A percentile compares a stretch with the other conserved stretches of the same genome.
These are phyloP conservation scores for Nakazawaea ernobii DNA, from an alignment of 805 yeast genomes.

Conservation along the genomic window DNA sequence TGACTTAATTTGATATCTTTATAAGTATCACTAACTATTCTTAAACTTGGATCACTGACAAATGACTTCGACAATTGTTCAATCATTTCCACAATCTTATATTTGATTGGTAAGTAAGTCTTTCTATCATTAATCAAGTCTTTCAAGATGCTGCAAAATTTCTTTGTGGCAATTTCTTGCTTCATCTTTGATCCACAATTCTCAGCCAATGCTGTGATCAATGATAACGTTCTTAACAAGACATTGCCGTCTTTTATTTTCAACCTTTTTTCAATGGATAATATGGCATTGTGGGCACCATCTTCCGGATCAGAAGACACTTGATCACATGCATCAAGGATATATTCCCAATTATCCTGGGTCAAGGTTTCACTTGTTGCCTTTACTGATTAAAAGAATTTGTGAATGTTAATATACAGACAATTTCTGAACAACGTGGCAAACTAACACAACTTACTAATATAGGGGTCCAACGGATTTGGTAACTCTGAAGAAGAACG, in stretches of 20 bases:
- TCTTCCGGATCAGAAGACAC: slow-evolving; percentile 59
- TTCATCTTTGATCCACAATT: slow-evolving; percentile 71
- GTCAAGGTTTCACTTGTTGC: slow-evolving; percentile 64
- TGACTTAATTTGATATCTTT: slow-evolving; percentile 37
- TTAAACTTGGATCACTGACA: slow-evolving; percentile 68
- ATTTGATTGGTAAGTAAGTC: slow-evolving; percentile 65
- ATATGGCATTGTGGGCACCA: slow-evolving; percentile 41
- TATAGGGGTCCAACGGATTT: slow-evolving; percentile 5
- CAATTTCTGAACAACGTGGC: not conserved
- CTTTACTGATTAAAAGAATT: slow-evolving; percentile 20
- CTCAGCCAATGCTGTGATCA: slow-evolving; percentile 60
- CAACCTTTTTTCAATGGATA: slow-evolving; percentile 41
- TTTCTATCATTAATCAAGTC: slow-evolving; percentile 45
- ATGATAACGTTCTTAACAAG: slow-evolving; percentile 49
- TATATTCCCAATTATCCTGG: slow-evolving; percentile 62
- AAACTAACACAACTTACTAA: slow-evolving; percentile 2
- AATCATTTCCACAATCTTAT: slow-evolving; percentile 59
- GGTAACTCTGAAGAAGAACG: slow-evolving; percentile 7
- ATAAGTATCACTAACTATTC: slow-evolving; percentile 60
- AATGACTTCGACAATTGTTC: slow-evolving; percentile 62
- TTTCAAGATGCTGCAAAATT: slow-evolving; percentile 42
- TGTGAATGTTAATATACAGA: not conserved
- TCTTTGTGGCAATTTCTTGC: slow-evolving; percentile 53
- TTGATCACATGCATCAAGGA: slow-evolving; percentile 61
- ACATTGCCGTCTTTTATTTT: slow-evolving; percentile 57